Base-by-base conservation (phyloP, 2,329 filamentous ascomycete genomes). In the Laburnicola sp. region DNA sequence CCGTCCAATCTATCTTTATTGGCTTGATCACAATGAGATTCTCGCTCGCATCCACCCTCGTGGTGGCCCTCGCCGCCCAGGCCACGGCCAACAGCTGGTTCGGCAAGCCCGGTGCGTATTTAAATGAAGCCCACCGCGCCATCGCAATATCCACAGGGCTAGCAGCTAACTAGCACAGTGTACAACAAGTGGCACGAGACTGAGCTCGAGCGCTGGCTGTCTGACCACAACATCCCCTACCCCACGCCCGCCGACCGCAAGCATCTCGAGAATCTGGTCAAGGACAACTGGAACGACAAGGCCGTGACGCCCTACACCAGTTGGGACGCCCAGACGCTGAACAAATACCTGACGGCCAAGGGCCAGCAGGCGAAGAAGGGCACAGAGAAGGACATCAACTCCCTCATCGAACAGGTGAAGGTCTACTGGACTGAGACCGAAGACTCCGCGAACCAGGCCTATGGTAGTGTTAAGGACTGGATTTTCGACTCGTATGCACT, bases 151-250 rank as follows among this genome's bases (percentile, higher is more conserved):
- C 36, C 30, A 23, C 23, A 23, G 38, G 46, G 47, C 50, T 56
- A 47, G 37, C 45, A 49, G 53, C 62, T 68, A 58, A 69, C 53
- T 56, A 53, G 52, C 61, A 42, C 68, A 96, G 93, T 87, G 11
- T 97, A 97, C 81, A 97, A 97, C 78, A 97, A 94, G 74, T 99
- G 94, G 94, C 93, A 97, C 67, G 87, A 97, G 80, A 96, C 90
- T 22, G 94, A 99, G 81, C 85, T 99, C 27, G 93, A 99, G 78
- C 85, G 92, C 67, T 99, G 94, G 94, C 85, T 99, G 43, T 89
- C 89, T 27, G 94, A 99, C 71, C 83, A 97, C 76, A 85, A 92
- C 72, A 81, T 99, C 51, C 91, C 93, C 7, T 91, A 97, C 73
- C 91, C 94, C n/a, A 86, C 85, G 8, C 85, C 92, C 8, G 86